These are phyloP conservation scores for Taxawa tesnikishii DNA, from an alignment of 2,329 filamentous ascomycete genomes.

Conservation along the genomic window DNA sequence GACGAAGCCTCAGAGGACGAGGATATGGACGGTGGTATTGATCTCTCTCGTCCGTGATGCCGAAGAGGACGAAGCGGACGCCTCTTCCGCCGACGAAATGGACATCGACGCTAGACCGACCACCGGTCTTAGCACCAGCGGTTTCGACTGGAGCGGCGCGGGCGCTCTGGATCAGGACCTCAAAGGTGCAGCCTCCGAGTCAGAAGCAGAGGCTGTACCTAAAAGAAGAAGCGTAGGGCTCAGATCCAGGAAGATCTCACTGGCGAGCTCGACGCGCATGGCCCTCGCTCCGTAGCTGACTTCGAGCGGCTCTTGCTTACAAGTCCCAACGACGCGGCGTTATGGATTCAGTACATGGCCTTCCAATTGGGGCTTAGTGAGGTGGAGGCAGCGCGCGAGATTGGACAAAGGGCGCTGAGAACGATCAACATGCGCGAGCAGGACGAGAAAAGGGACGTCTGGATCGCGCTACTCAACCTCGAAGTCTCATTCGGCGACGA, in stretches of 20 bases:
- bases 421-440: constrained; percentile 88
- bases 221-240: constrained; percentile 61
- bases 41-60: constrained; percentile 31
- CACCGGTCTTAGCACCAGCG: constrained; percentile 51
- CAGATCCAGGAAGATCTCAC: constrained; percentile 80
- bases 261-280: constrained; percentile 78
- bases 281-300: constrained; percentile 80
- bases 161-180: constrained; percentile 38
- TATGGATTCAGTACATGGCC: constrained; percentile 99
- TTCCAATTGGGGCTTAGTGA: constrained; percentile 92
- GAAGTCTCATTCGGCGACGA: constrained; percentile 75
- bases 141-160: constrained; percentile 80
- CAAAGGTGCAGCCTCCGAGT: constrained; percentile 41
- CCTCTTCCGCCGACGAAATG: constrained; percentile 36
- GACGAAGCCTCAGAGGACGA: constrained; percentile 24
- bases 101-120: constrained; percentile 22
- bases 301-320: constrained; percentile 88
- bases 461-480: constrained; percentile 88
- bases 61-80: constrained; percentile 33
- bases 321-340: constrained; percentile 79
- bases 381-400: constrained; percentile 72
- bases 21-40: constrained; percentile 25
- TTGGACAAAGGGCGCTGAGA: constrained; percentile 79
- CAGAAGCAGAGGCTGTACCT: constrained; percentile 37
- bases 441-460: constrained; percentile 86